phyloP scores from a whole-genome alignment of 2,329 filamentous ascomycete species.

The Sordariomycetes sp. region DNA sequence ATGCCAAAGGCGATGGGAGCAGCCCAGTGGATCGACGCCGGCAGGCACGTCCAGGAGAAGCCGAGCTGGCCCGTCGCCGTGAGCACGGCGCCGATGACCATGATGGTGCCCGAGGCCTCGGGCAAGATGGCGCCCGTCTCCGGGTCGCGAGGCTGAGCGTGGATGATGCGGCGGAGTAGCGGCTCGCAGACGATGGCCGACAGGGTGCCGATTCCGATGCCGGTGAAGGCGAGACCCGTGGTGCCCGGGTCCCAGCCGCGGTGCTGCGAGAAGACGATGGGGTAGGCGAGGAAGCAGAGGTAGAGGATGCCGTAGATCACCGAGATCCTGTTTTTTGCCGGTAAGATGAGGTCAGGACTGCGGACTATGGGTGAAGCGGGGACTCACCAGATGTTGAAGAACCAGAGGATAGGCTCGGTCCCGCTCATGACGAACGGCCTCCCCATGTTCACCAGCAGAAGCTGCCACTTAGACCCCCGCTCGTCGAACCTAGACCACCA shows the following conservation, averaged over 20 bases:
- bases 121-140: conserved; percentile 62
- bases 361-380: neutral
- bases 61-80: conserved; percentile 71
- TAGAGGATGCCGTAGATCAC: conserved; percentile 81
- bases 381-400: conserved; percentile 53
- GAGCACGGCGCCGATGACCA: conserved; percentile 66
- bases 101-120: conserved; percentile 71
- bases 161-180: conserved; percentile 66
- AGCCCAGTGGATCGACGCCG: conserved; percentile 70
- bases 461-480: conserved; percentile 47
- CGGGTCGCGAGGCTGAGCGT: conserved; percentile 63
- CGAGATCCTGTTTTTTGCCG: conserved; percentile 48
- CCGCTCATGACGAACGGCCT: conserved; percentile 68
- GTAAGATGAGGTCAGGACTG: neutral
- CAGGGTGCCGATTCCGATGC: conserved; percentile 53
- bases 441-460: conserved; percentile 66
- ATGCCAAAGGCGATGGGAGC: conserved; percentile 67
- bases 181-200: conserved; percentile 56
- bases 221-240: conserved; percentile 68
- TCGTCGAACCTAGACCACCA: conserved; percentile 79
- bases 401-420: conserved; percentile 72
- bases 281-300: conserved; percentile 84
- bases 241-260: conserved; percentile 69
- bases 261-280: conserved; percentile 64
- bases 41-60: conserved; percentile 83